Conservation (phyloP, 2,329 filamentous ascomycete species). For the Colletotrichum brevisporum region DNA sequence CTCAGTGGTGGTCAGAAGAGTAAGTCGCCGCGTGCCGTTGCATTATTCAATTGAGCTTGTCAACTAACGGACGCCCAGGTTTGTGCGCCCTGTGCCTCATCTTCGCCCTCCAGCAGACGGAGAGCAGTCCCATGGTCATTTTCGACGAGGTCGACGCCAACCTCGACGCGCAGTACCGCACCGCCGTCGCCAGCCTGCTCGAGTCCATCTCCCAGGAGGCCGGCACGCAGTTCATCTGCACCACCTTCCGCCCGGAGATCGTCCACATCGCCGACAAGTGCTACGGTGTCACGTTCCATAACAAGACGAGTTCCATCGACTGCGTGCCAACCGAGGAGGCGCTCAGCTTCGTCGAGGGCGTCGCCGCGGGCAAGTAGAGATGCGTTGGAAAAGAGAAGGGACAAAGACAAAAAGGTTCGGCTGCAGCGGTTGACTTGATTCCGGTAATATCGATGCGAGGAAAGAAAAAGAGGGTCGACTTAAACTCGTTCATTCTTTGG, state of each 20-base stretch:
- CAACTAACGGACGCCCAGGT: constrained; percentile 64
- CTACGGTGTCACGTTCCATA: constrained; percentile 94
- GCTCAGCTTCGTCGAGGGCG: constrained; percentile 93
- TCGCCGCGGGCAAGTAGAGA: constrained; percentile 53
- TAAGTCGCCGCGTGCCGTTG: constrained; percentile 59
- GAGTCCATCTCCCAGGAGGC: constrained; percentile 80
- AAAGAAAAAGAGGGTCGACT: neutral
- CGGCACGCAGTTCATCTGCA: constrained; percentile 93
- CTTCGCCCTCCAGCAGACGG: constrained; percentile 98
- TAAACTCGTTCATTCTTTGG: constrained; percentile 4
- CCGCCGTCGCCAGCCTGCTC: constrained; percentile 91
- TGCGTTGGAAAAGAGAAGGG: too few species aligned
- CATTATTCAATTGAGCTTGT: neutral
- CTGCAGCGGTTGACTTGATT: constrained; percentile 1
- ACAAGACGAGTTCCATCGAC: constrained; percentile 95
- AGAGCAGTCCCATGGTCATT: constrained; percentile 98
- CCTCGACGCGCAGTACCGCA: constrained; percentile 96
- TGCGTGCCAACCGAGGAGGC: constrained; percentile 90
- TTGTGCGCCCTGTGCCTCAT: constrained; percentile 97
- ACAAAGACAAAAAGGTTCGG: too few species aligned
- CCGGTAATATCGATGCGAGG: constrained; percentile 14
- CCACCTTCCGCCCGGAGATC: constrained; percentile 98
- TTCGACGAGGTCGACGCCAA: constrained; percentile 99
- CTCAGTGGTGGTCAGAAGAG: constrained; percentile 98
- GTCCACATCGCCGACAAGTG: constrained; percentile 96